These are phyloP conservation scores for Kwoniella bestiolae DNA, from an alignment of 768 basidiomycete species.

Conservation along the genomic window DNA sequence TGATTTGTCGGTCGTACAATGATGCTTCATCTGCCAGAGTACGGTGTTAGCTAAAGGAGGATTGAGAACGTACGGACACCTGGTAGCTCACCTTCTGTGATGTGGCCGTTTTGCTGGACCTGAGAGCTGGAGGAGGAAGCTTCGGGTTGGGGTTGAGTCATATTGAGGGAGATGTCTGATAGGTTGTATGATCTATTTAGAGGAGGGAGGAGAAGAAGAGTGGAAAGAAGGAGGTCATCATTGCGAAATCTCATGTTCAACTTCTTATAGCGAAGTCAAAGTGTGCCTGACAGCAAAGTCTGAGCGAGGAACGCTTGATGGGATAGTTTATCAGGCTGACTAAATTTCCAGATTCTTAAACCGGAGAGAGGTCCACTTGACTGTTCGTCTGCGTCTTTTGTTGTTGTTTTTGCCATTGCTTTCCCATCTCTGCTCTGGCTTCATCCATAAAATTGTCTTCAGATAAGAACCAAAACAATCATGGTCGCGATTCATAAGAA, in stretches of 20 bases:
- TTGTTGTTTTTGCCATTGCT: not conserved
- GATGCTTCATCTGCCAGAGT: conserved; percentile 64
- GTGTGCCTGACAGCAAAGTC: conserved; percentile 4
- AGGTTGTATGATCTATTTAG: no score
- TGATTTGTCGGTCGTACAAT: conserved; percentile 94
- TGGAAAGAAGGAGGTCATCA: conserved; percentile 1
- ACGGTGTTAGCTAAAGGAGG: conserved; percentile 5
- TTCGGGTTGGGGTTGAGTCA: conserved; percentile 5
- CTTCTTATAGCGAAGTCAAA: not conserved
- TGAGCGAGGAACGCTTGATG: not conserved
- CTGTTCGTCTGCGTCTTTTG: not conserved
- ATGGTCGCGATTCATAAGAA: conserved; percentile 22
- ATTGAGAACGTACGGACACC: not conserved
- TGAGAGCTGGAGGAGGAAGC: conserved; percentile 4
- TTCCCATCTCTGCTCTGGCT: no score
- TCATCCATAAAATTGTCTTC: no score
- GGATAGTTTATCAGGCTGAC: conserved; percentile 20
- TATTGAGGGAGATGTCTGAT: not conserved
- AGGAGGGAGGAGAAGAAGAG: not conserved
- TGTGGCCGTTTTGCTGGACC: conserved; percentile 23
- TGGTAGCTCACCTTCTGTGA: conserved; percentile 43
- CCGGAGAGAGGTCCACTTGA: conserved; percentile 11
- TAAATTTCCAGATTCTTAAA: no score
- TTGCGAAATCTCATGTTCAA: not conserved
- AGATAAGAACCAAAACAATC: no score